phyloP scores from a whole-genome alignment of 164 flowering plant genomes.

The Piper longum region DNA sequence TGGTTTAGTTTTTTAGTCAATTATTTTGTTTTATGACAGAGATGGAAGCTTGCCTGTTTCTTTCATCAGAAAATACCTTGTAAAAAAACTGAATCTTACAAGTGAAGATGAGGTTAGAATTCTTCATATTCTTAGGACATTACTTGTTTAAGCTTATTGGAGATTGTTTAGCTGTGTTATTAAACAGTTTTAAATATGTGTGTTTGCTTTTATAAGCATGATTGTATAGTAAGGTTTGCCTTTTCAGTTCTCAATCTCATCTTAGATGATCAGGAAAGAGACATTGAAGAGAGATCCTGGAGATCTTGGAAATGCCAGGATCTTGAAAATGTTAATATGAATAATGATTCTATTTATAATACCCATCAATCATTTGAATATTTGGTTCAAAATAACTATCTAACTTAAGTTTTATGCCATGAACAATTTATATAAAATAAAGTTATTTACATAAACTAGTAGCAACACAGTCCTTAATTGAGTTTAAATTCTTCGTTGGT shows the following conservation, averaged over 20 bases:
- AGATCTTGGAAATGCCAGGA: too few species aligned
- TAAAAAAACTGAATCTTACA: slow-evolving; percentile 60
- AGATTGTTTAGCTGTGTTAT: background rate
- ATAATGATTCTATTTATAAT: too few species aligned
- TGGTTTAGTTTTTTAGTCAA: background rate
- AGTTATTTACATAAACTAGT: background rate
- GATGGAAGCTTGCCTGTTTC: slow-evolving; percentile 68
- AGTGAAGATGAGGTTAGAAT: slow-evolving; percentile 63
- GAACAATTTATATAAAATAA: too few species aligned
- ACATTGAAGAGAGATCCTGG: too few species aligned
- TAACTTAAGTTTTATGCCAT: too few species aligned
- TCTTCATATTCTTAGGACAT: slow-evolving; percentile 6
- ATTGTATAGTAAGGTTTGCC: too few species aligned
- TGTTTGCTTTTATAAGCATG: too few species aligned
- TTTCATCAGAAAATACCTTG: slow-evolving; percentile 66
- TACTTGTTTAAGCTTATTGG: background rate
- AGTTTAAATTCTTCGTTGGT: background rate
- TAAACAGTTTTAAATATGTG: background rate
- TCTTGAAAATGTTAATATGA: too few species aligned
- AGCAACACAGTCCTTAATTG: background rate
- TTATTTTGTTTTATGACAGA: slow-evolving; percentile 29
- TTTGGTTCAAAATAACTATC: too few species aligned
- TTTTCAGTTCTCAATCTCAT: too few species aligned
- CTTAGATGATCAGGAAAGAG: too few species aligned
- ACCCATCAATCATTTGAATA: too few species aligned